Base-by-base conservation (phyloP, 192 early-diverging fungal genomes). In the Linnemannia elongata region DNA sequence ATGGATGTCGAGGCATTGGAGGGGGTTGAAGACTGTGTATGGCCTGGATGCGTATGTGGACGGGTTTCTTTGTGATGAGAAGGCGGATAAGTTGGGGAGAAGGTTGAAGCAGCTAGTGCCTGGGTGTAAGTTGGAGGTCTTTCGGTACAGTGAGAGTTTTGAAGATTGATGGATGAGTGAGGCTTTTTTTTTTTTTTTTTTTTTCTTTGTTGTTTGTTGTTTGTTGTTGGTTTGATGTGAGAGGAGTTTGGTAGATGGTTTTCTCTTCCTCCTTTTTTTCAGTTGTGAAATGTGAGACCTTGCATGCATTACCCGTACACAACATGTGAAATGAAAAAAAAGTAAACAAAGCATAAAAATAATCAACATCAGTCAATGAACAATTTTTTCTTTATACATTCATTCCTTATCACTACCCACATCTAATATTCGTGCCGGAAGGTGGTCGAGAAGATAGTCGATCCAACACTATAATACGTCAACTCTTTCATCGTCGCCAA, bases 381-480 rank as follows among this genome's bases (percentile, higher is more conserved):
- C 10, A 35, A 9, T 13, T 30, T 27, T 63, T 13, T 12, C 13
- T 66, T 33, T 4, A 3, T 66, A 12, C 27, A 27, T 27, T 60
- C 13, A 45, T 60, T 66, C 13, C 10, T 66, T 66, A 35, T 66
- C 57, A 1, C 12, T 66, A 15, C 2, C 57, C 12, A 20, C 3
- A 66, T 33, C 30, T 66, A 66, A 66, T 66, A 66, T 4, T 71
- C 41, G 18, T 42, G 27, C 44, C 47, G 18, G 17, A 33, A 74
- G 27, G 30, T 49, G 45, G 78, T 55, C 41, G 78, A 74, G 4
- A 72, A 80, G 35, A 80, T 45, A 6, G 33, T 80, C 8, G 72
- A 38, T 3, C 78, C 78, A 63, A 80, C 72, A 39, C 39, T 54
- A 80, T 54, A 80, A 35, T 74, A 55, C 4, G 20, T 30, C 72